Percentiles rank a stretch among this genome's conserved stretches.
Evolutionary conservation across 2,329 filamentous ascomycete species (phyloP).

Genomic region (Fusarium phyllophilum): DNA sequence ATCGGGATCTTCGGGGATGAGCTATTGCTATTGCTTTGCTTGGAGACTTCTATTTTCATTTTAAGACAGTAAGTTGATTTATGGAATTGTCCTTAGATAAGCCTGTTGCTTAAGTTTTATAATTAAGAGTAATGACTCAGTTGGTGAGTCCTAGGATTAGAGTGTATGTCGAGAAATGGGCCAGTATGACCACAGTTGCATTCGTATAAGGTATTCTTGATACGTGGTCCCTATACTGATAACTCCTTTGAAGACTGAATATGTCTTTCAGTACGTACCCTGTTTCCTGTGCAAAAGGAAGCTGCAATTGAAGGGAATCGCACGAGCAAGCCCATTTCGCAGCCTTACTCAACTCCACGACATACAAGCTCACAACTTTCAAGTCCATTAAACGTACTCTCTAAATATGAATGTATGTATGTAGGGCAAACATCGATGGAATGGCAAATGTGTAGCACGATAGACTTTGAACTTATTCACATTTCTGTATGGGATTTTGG

Average conservation of each 20-base stretch:
- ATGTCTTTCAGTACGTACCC: not conserved
- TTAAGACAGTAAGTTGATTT: not conserved
- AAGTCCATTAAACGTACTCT: not conserved
- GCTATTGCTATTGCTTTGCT: not conserved
- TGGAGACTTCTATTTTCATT: not conserved
- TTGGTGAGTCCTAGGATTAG: not conserved
- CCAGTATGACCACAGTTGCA: not conserved
- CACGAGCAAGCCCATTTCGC: not conserved
- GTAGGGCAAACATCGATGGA: not conserved
- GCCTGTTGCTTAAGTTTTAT: not conserved
- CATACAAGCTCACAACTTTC: not conserved
- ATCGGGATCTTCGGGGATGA: not conserved
- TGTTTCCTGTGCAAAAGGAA: not conserved
- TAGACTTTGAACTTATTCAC: not conserved
- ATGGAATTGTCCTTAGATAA: too few species aligned
- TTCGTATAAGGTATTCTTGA: not conserved
- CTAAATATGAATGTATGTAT: not conserved
- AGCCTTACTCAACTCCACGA: not conserved
- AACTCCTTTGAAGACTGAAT: not conserved
- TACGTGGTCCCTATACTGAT: too few species aligned
- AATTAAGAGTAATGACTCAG: not conserved
- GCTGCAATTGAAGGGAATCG: not conserved
- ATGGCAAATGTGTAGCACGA: not conserved
- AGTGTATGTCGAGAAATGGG: not conserved
- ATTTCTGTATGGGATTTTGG: not conserved